Evolutionary conservation across 352 stramenopile species (phyloP).

Genomic region (Elongisporangium undulatum): DNA sequence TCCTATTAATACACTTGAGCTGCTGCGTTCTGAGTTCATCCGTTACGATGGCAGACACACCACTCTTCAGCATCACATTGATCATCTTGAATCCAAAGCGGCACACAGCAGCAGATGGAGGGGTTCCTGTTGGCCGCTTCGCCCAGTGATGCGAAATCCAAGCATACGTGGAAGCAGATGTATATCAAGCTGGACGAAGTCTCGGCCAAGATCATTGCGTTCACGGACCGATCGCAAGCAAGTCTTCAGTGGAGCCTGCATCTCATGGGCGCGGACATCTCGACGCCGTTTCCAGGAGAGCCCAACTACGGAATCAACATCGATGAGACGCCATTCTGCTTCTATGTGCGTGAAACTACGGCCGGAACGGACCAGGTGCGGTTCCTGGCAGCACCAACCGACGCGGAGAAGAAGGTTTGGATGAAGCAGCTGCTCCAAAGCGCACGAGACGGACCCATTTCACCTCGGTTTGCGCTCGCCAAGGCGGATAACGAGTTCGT

Average conservation of each 20-base stretch:
- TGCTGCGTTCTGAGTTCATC: background rate
- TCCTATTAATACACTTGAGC: background rate
- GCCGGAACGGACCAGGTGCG: conserved; percentile 23
- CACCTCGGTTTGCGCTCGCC: conserved; percentile 30
- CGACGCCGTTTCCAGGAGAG: conserved; percentile 49
- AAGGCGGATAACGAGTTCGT: conserved; percentile 30
- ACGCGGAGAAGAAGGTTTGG: conserved; percentile 52
- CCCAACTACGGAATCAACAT: conserved; percentile 40
- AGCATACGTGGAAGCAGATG: conserved; percentile 41
- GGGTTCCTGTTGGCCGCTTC: conserved; percentile 37
- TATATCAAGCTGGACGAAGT: conserved; percentile 67
- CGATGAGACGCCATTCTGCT: conserved; percentile 48
- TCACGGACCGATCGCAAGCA: conserved; percentile 40
- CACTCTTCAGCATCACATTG: background rate
- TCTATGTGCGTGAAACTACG: conserved; percentile 47
- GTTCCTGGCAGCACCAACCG: conserved; percentile 36
- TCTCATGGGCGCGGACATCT: conserved; percentile 45
- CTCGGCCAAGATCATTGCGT: conserved; percentile 52
- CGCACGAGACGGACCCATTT: conserved; percentile 34
- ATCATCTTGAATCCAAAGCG: conserved; percentile 1
- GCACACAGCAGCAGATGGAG: conserved; percentile 23
- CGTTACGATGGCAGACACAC: background rate
- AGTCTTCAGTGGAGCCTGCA: conserved; percentile 45
- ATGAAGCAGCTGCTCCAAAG: conserved; percentile 38
- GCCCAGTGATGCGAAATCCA: conserved; percentile 17